Base-by-base conservation (phyloP, 179 eudicot species). In the Spinacia oleracea region DNA sequence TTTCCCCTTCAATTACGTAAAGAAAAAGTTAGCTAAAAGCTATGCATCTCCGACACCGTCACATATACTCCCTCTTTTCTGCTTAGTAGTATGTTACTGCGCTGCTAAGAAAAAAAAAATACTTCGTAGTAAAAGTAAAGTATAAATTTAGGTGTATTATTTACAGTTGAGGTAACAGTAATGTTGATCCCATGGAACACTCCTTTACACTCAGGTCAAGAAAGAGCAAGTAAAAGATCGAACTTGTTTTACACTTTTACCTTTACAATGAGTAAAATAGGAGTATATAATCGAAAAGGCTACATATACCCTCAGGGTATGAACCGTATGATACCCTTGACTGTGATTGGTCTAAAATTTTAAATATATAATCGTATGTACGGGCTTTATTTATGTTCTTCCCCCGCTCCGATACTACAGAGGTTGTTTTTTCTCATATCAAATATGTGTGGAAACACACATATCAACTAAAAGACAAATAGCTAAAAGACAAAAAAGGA, bases 1-100 rank as follows among this genome's bases (percentile, higher is more conserved):
- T 62, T 4, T 48, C 70, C 29, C 77, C 82, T 73, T 69, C 82
- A 75, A 74, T 65, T 80, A 79, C 80, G 90, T 74, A 84, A 86
- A 81, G 74, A 59, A 86, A 82, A 86, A 86, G 86, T 81, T 40
- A 73, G n/a, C n/a, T n/a, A 38, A 82, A 72, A 63, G 65, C 77
- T 77, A 81, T 75, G 15, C 50, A 81, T 65, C 58, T 77, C 68
- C 79, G n/a, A n/a, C 84, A 82, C 79, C 81, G 75, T 64, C 86
- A 35, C 58, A 18, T 10, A 50, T 67, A 66, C 60, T 38, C 64
- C 38, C 38, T 56, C 74, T 51, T 71, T 51, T 34, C 4, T 45
- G 31, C 27, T 40, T 29, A 4, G 10, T 21, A 31, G 46, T 70
- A n/a, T 81, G 43, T 23, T n/a, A 32, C 11, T 53, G 12, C 9